Evolutionary conservation across 345 rosid species (phyloP).

Genomic region (Sapria himalayana): DNA sequence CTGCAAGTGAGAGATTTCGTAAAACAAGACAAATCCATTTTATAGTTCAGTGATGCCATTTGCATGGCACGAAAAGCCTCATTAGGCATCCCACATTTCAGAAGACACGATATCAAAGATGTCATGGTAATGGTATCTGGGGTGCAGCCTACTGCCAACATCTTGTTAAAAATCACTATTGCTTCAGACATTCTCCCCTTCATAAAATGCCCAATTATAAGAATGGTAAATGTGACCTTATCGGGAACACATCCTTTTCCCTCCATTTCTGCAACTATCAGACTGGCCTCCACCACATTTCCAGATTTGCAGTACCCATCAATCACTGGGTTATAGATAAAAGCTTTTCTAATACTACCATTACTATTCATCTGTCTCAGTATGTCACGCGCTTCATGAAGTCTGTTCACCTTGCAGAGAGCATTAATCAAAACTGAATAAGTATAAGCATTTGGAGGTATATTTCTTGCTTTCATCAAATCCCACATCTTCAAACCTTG

Average conservation of each 20-base stretch:
- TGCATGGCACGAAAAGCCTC: constrained; percentile 41
- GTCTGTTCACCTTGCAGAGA: constrained; percentile 52
- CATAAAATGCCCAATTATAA: constrained; percentile 82
- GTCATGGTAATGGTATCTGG: constrained; percentile 46
- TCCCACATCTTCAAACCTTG: constrained; percentile 47
- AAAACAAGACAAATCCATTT: constrained; percentile 15
- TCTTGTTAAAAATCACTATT: constrained; percentile 44
- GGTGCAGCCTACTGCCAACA: constrained; percentile 50
- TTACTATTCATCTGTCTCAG: constrained; percentile 30
- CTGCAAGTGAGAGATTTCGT: constrained; percentile 16
- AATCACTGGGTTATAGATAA: constrained; percentile 76
- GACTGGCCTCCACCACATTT: constrained; percentile 64
- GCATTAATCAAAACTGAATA: constrained; percentile 47
- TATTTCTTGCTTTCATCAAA: constrained; percentile 28
- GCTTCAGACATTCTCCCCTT: constrained; percentile 83
- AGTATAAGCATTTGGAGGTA: constrained; percentile 50
- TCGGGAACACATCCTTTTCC: constrained; percentile 61
- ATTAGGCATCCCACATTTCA: constrained; percentile 75
- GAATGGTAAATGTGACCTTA: constrained; percentile 74
- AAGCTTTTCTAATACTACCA: constrained; percentile 32
- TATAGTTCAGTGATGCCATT: constrained; percentile 17
- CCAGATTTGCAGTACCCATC: constrained; percentile 91
- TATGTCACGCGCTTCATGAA: constrained; percentile 53
- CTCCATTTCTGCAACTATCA: constrained; percentile 47
- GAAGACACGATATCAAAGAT: constrained; percentile 56